These are phyloP conservation scores for Suzukiozyma palmioleophila DNA, from an alignment of 1,139 yeast species.

Conservation along the genomic window DNA sequence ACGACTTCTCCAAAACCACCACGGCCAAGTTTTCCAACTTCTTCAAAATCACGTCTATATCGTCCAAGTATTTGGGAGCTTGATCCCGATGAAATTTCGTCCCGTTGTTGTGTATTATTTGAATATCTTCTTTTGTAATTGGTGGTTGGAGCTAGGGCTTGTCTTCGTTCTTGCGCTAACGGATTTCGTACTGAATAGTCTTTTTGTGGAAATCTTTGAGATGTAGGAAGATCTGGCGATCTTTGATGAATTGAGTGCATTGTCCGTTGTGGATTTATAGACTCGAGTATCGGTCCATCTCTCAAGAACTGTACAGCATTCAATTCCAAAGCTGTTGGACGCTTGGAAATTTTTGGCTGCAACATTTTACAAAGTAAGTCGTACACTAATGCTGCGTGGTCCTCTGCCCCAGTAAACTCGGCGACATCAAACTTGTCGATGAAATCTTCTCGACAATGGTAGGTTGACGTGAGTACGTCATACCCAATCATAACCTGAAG, in stretches of 20 bases:
- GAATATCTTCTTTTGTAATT: conserved; percentile 15
- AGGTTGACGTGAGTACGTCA: conserved; percentile 41
- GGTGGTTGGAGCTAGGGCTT: background rate
- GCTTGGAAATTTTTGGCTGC: conserved; percentile 58
- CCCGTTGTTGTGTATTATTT: conserved; percentile 13
- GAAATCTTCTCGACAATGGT: conserved; percentile 59
- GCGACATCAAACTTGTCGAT: conserved; percentile 37
- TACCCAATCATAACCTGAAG: conserved; percentile 66
- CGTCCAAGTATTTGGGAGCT: conserved; percentile 21
- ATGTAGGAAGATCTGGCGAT: background rate
- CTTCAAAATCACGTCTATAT: conserved; percentile 76
- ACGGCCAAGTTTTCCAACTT: conserved; percentile 83
- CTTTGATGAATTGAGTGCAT: background rate
- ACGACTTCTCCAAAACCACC: conserved; percentile 99
- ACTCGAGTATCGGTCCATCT: conserved; percentile 46
- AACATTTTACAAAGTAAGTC: conserved; percentile 69
- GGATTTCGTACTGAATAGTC: background rate
- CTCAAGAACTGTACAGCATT: conserved; percentile 79
- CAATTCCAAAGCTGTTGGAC: conserved; percentile 81
- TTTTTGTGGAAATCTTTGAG: background rate
- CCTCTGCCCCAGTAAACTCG: conserved; percentile 26
- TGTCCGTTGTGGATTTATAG: conserved; percentile 4
- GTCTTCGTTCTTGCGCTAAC: background rate
- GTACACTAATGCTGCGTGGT: conserved; percentile 39
- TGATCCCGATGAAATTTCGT: conserved; percentile 4